Percentiles rank a stretch among this genome's conserved stretches.
Conservation (phyloP, 768 basidiomycete species). For the Macrolepiota albuminosa region DNA sequence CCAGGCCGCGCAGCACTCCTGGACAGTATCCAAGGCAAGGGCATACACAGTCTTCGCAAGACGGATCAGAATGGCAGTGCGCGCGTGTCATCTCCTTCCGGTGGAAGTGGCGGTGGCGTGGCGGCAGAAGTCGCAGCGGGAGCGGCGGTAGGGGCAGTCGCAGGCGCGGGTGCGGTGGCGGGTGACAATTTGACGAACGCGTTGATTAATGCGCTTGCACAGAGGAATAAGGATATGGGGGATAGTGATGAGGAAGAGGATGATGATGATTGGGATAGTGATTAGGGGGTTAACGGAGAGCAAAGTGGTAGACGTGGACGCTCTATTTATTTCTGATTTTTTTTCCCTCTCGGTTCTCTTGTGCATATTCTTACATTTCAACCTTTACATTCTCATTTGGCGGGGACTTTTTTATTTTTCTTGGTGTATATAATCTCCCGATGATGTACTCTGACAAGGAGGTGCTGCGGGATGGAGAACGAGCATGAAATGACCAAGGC, state of each 20-base stretch:
- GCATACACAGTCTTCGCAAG: slow-evolving; percentile 11
- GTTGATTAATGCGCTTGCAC: slow-evolving; percentile 75
- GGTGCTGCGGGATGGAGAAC: not conserved
- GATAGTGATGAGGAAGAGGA: slow-evolving; percentile 38
- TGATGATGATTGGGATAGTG: slow-evolving; percentile 56
- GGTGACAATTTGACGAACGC: slow-evolving; percentile 71
- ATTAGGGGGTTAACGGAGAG: slow-evolving; percentile 16
- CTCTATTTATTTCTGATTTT: not conserved
- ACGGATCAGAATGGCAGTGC: slow-evolving; percentile 3
- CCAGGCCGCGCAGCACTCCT: slow-evolving; percentile 41
- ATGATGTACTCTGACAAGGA: not conserved
- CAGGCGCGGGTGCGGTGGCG: slow-evolving; percentile 29
- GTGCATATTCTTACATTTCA: not conserved
- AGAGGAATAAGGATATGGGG: slow-evolving; percentile 67
- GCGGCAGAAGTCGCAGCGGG: slow-evolving; percentile 37
- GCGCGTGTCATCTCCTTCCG: slow-evolving; percentile 1
- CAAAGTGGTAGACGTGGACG: not conserved
- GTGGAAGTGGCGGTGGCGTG: slow-evolving; percentile 25
- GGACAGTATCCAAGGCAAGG: slow-evolving; percentile 12
- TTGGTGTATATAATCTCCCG: too few species aligned
- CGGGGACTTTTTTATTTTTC: too few species aligned
- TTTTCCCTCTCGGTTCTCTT: not conserved
- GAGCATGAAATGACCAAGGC: not conserved
- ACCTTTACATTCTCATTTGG: too few species aligned
- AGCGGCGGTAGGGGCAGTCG: slow-evolving; percentile 30